Evolutionary conservation across 345 rosid genomes (phyloP).

Genomic region (Hibiscus syriacus): DNA sequence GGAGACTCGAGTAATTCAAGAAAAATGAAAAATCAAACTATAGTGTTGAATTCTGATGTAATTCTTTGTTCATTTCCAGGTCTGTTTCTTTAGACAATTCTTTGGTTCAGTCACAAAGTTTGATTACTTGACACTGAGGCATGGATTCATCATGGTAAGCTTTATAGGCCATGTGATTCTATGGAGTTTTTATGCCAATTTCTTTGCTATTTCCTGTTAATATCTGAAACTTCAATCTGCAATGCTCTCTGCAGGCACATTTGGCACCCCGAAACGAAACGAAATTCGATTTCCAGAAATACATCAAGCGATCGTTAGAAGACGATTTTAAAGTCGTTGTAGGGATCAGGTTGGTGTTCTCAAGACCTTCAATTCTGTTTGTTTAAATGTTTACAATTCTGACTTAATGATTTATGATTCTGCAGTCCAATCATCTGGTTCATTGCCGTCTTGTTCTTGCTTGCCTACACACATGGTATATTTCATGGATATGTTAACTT

Average conservation of each 20-base stretch:
- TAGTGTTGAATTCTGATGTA: too few relatives aligned
- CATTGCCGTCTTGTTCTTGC: slow-evolving; percentile 57
- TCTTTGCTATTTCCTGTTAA: background rate
- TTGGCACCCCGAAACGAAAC: slow-evolving; percentile 62
- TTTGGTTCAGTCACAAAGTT: slow-evolving; percentile 74
- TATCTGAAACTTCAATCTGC: background rate
- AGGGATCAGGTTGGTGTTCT: slow-evolving; percentile 57
- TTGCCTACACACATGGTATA: slow-evolving; percentile 74
- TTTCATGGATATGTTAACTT: background rate
- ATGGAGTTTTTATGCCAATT: background rate
- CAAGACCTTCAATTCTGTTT: background rate
- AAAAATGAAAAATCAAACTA: too few relatives aligned
- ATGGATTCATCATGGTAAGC: slow-evolving; percentile 81
- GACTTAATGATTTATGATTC: background rate
- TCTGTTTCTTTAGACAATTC: slow-evolving; percentile 93
- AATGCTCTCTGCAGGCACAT: slow-evolving; percentile 62
- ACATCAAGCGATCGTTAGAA: slow-evolving; percentile 77
- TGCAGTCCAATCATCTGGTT: slow-evolving; percentile 82
- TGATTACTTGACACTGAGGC: slow-evolving; percentile 80
- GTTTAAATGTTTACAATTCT: background rate
- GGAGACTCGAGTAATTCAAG: too few relatives aligned
- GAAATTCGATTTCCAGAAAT: slow-evolving; percentile 72
- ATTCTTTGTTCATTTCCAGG: too few relatives aligned
- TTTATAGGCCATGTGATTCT: background rate
- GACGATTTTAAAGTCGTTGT: slow-evolving; percentile 86